Evolutionary conservation across 441 rosid species (phyloP).

Genomic region (Manihot esculenta): DNA sequence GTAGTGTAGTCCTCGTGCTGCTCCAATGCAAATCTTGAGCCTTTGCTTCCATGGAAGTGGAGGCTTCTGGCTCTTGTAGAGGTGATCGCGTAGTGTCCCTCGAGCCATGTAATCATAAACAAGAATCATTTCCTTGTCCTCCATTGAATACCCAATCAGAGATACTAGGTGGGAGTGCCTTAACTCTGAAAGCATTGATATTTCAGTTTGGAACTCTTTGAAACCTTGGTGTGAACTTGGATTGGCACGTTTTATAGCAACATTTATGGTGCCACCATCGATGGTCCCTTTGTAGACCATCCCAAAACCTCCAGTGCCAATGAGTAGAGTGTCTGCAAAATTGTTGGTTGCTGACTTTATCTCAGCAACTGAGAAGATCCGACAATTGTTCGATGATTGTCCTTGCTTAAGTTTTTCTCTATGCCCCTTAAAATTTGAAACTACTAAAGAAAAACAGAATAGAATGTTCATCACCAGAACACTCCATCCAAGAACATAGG

Average conservation of each 20-base stretch:
- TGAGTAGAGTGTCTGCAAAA: conserved; percentile 64
- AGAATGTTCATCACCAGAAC: no score
- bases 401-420: no score
- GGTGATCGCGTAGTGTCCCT: no score
- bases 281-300: conserved; percentile 76
- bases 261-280: conserved; percentile 61
- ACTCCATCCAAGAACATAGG: no score
- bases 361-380: conserved; percentile 77
- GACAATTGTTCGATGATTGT: conserved; percentile 37
- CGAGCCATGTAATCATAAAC: conserved; percentile 16
- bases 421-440: no score
- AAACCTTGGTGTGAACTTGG: conserved; percentile 86
- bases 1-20: conserved; percentile 43
- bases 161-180: conserved; percentile 89
- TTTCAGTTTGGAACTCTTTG: conserved; percentile 86
- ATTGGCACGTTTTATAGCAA: conserved; percentile 81
- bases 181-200: conserved; percentile 81
- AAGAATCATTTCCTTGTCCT: conserved; percentile 85
- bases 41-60: no score
- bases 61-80: no score
- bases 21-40: no score
- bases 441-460: no score
- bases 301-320: conserved; percentile 87
- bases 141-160: conserved; percentile 71
- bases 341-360: conserved; percentile 75